Percentiles rank a stretch among this genome's conserved stretches.
Conservation (phyloP, 768 basidiomycete species). For the Cystobasidium onofrii region DNA sequence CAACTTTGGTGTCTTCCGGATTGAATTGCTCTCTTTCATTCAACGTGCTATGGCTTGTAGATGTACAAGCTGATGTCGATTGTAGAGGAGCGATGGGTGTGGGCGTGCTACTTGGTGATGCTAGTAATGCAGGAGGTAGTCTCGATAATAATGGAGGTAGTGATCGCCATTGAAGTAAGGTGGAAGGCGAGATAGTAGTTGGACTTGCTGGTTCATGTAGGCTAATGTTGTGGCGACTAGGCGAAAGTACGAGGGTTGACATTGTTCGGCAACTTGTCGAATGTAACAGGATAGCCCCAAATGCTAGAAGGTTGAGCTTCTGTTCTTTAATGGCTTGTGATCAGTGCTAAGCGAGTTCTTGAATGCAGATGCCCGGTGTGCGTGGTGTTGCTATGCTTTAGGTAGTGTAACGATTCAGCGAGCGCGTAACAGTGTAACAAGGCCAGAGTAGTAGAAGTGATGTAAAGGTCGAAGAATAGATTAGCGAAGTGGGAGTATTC, state of each 20-base stretch:
- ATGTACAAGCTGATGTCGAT: background rate
- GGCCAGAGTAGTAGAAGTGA: too few relatives aligned
- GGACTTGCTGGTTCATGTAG: background rate
- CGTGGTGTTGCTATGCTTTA: too few relatives aligned
- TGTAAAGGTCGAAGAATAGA: too few relatives aligned
- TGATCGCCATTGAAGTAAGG: background rate
- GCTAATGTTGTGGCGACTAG: background rate
- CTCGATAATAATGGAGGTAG: conserved; percentile 14
- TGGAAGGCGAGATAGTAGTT: background rate
- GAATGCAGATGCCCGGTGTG: too few relatives aligned
- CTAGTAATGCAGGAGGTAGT: conserved; percentile 10
- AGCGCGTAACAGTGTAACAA: too few relatives aligned
- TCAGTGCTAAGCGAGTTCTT: too few relatives aligned
- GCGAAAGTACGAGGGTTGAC: background rate
- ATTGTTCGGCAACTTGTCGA: background rate
- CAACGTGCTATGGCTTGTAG: background rate
- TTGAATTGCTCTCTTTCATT: background rate
- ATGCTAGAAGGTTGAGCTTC: background rate
- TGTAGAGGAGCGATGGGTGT: conserved; percentile 8
- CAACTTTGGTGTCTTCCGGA: conserved; percentile 45
- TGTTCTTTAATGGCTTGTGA: too few relatives aligned
- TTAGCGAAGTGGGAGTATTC: too few relatives aligned
- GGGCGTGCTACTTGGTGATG: conserved; percentile 4
- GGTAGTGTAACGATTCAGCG: too few relatives aligned
- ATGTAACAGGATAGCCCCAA: background rate